Evolutionary conservation across 805 yeast genomes (phyloP), one percentile per base, ranked within the genome.

Genomic region (Candida nanaspora): DNA sequence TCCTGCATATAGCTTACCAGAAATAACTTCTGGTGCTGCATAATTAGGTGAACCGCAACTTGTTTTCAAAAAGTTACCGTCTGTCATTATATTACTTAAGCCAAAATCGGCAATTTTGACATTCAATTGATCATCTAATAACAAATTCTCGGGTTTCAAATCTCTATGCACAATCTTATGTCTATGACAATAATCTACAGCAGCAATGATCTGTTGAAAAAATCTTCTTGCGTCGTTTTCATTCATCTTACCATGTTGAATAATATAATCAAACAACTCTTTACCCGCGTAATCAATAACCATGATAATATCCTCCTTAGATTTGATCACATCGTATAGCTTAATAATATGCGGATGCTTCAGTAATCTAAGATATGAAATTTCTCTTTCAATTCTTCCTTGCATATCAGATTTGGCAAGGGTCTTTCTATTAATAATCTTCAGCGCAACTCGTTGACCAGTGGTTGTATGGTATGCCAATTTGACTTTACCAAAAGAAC

Each of bases 81-180:
- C 98, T 15, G 96, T 91, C 98, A 89, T 89, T 50, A 89, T 88
- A 60, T 89, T 89, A 22, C 95, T 84, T 37, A 89, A 71, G 7
- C 98, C 98, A 55, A 89, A 89, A 68, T 89, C 98, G 9, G 97
- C 97, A 65, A 89, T 91, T 62, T 91, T 89, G 40, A 89, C 96
- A 58, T 91, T 88, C 52, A 88, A 66, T 46, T 86, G 80, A 52
- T 89, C 97, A 61, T 91, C 97, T 48, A 89, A 68, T 45, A 89
- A 69, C 60, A 89, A 68, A 59, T 89, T 89, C 61, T 93, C 98
- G 0, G 98, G 98, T 61, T 93, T 93, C 61, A 93, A 74, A 66
- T 93, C 98, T 53, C 98, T 73, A 59, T 89, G 98, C 33, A 89
- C 98, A 66, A 89, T 89, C 66, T 89, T 91, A 63, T 89, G 96